These are phyloP conservation scores for Boletellus ananas DNA, from an alignment of 768 basidiomycete genomes.

Conservation along the genomic window DNA sequence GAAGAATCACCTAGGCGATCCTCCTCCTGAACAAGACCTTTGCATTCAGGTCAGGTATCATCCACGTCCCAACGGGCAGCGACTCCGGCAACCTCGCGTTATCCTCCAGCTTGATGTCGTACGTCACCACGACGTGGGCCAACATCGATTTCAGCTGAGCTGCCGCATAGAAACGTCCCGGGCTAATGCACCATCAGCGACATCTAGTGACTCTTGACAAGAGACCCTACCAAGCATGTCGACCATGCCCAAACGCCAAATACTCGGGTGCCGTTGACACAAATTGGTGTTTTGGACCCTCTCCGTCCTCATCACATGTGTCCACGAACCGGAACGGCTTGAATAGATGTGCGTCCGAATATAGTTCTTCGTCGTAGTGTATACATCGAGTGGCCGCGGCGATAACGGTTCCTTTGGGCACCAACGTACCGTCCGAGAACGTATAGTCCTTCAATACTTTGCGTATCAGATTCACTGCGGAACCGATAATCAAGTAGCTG, in stretches of 20 bases:
- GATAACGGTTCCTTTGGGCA: slow-evolving; percentile 33
- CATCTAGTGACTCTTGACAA: too few species aligned
- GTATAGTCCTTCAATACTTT: slow-evolving; percentile 31
- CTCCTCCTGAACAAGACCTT: slow-evolving; percentile 14
- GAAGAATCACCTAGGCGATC: not conserved
- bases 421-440: slow-evolving; percentile 37
- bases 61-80: not conserved
- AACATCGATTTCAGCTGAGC: slow-evolving; percentile 44
- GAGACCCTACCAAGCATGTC: slow-evolving; percentile 27
- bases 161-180: slow-evolving; percentile 41
- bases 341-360: slow-evolving; percentile 37
- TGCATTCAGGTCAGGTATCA: not conserved
- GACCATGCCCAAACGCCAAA: slow-evolving; percentile 36
- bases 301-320: slow-evolving; percentile 31
- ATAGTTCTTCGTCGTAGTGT: slow-evolving; percentile 20
- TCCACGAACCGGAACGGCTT: slow-evolving; percentile 48
- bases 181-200: not conserved
- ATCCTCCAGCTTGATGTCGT: slow-evolving; percentile 16
- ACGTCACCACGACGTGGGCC: slow-evolving; percentile 39
- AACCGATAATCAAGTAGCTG: not conserved
- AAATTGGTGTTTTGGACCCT: slow-evolving; percentile 33
- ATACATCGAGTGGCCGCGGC: slow-evolving; percentile 15
- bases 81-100: not conserved
- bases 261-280: slow-evolving; percentile 32
- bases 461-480: slow-evolving; percentile 29